Evolutionary conservation across 345 rosid species (phyloP), one percentile per base, ranked within the genome.

Genomic region (Anastatica hierochuntica): DNA sequence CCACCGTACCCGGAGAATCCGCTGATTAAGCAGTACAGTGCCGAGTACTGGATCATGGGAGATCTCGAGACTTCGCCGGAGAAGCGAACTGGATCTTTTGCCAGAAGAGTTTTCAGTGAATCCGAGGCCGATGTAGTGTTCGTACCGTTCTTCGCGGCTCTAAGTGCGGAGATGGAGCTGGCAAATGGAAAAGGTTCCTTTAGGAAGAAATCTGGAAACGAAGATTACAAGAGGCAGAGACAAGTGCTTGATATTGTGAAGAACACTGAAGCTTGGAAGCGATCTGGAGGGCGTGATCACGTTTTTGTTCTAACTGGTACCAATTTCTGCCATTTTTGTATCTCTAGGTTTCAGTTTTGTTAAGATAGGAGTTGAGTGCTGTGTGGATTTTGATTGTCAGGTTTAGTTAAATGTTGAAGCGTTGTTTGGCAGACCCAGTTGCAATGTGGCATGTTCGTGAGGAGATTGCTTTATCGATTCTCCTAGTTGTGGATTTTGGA

Each of bases 371-470:
- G n/a, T n/a, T n/a, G n/a, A n/a, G n/a, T n/a, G n/a, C 51, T 77
- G 55, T 74, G 74, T 66, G 64, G 78, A 77, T 65, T 66, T 78
- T 77, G 74, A 20, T 35, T 40, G 42, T 62, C 81, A 79, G 85
- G 88, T 77, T n/a, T 77, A 69, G 77, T 81, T 83, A 80, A 81
- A 77, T 54, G 73, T 76, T 82, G 80, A 79, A 72, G 83, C 83
- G 68, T 82, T 81, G 64, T 86, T 84, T 92, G 86, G 84, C 98
- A 92, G 98, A 92, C 96, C 97, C 97, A 5, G 90, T 88, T 65
- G 95, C 97, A 43, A 83, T 88, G 95, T 88, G 98, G 98, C 98
- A 88, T 72, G 83, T 88, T 33, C 75, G 74, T 68, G 81, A 74
- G 24, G 81, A 92, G 76, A 81, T 85, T 62, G 90, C 95, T 10